Percentiles rank a stretch among this genome's conserved stretches.
Conservation (phyloP, 1,284 basidiomycete species). For the Pterulicium gracile region DNA sequence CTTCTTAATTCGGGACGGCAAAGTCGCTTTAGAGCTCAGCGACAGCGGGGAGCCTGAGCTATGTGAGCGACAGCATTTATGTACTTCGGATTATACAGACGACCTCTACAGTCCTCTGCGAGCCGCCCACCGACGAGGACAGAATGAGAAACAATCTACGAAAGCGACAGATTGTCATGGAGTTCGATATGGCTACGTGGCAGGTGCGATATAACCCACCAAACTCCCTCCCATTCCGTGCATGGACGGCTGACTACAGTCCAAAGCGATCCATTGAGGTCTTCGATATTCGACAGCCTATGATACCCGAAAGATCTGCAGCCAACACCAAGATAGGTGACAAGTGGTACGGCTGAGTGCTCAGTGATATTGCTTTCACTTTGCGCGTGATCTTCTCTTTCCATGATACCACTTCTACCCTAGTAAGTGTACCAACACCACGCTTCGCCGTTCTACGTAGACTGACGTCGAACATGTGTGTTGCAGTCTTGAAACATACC, state of each 20-base stretch:
- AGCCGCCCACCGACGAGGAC: conserved; percentile 54
- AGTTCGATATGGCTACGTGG: conserved; percentile 80
- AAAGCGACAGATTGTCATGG: conserved; percentile 77
- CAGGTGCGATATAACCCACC: conserved; percentile 42
- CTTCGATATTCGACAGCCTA: not conserved
- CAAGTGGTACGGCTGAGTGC: conserved; percentile 3
- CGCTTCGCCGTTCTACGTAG: no score
- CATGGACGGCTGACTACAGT: not conserved
- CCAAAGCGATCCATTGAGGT: not conserved
- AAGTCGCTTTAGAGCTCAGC: conserved; percentile 56
- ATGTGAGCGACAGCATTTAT: conserved; percentile 34
- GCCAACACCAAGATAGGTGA: not conserved
- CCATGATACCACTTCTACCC: no score
- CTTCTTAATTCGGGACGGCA: conserved; percentile 81
- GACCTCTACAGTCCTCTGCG: conserved; percentile 39
- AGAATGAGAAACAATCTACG: conserved; percentile 46
- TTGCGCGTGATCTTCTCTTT: no score
- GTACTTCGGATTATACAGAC: not conserved
- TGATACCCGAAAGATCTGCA: not conserved
- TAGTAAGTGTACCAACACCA: no score
- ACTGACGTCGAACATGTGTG: no score
- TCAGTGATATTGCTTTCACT: no score
- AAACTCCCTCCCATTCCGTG: not conserved
- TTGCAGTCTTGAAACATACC: no score
- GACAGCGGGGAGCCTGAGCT: conserved; percentile 64